Conservation (phyloP, 2,329 filamentous ascomycete species). For the Aspergillus persii region DNA sequence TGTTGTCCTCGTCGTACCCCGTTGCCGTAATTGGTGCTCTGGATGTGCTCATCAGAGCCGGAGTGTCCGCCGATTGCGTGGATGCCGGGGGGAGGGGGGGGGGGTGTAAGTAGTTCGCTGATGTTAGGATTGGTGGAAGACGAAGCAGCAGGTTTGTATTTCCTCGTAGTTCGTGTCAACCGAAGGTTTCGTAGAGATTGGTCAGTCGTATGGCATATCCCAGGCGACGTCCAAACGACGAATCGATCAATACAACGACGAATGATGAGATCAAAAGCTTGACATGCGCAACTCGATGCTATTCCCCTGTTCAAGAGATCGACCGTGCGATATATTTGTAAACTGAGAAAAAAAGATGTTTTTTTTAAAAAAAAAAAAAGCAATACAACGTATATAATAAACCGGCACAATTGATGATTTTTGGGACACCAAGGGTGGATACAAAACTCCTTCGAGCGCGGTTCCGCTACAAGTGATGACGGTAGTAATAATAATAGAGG, state of each 20-base stretch:
- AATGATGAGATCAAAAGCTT: neutral
- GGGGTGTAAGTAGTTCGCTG: slow-evolving; percentile 62
- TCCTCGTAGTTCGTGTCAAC: neutral
- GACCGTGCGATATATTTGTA: neutral
- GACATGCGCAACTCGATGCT: neutral
- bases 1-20: neutral
- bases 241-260: neutral
- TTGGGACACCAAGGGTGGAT: neutral
- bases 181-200: neutral
- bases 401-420: neutral
- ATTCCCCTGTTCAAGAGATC: neutral
- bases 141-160: slow-evolving; percentile 59
- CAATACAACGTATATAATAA: neutral
- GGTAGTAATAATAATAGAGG: neutral
- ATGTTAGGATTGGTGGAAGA: slow-evolving; percentile 57
- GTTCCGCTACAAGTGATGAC: neutral
- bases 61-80: slow-evolving; percentile 51
- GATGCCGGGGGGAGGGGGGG: too few species aligned
- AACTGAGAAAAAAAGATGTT: neutral
- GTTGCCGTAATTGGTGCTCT: slow-evolving; percentile 11
- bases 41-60: slow-evolving; percentile 35
- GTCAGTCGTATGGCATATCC: slow-evolving; percentile 8
- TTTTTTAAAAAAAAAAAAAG: too few species aligned
- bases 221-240: neutral
- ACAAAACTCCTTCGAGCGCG: neutral